These are phyloP conservation scores for Gremmenia infestans DNA, from an alignment of 2,329 filamentous ascomycete genomes.

Conservation along the genomic window DNA sequence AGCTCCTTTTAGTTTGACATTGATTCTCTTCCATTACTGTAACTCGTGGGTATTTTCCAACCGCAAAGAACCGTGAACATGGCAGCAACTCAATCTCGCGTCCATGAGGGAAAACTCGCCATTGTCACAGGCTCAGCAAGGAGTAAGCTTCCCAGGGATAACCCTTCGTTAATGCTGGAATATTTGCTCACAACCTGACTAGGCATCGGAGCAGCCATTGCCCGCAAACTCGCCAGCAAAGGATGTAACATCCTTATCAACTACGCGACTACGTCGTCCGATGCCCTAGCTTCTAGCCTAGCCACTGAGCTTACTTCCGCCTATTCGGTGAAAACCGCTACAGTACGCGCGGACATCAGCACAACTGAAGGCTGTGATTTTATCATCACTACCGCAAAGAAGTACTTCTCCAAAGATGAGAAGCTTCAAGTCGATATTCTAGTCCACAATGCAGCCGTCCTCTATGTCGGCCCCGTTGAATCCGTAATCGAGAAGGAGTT, in stretches of 20 bases:
- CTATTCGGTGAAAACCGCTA: constrained; percentile 55
- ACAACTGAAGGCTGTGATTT: constrained; percentile 52
- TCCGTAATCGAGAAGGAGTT: constrained; percentile 61
- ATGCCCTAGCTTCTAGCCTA: constrained; percentile 45
- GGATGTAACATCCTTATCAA: constrained; percentile 57
- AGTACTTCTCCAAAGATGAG: constrained; percentile 34
- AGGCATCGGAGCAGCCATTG: constrained; percentile 65
- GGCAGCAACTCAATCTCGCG: background rate
- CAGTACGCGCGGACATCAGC: constrained; percentile 65
- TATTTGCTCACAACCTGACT: background rate
- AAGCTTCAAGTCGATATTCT: constrained; percentile 70
- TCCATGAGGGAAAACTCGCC: constrained; percentile 63
- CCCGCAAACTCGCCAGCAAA: constrained; percentile 61
- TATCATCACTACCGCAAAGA: constrained; percentile 50
- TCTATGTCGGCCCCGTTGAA: constrained; percentile 58
- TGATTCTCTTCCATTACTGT: background rate
- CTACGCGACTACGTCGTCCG: constrained; percentile 57
- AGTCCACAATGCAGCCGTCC: constrained; percentile 75
- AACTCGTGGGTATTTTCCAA: constrained; percentile 9
- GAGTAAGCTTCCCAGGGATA: constrained; percentile 43
- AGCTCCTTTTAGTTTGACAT: no score
- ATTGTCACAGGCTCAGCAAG: constrained; percentile 73
- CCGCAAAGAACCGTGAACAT: background rate
- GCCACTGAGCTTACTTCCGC: constrained; percentile 46
- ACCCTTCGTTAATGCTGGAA: background rate